Conservation (phyloP, 2,329 filamentous ascomycete genomes). For the Ceratocystis harringtonii region DNA sequence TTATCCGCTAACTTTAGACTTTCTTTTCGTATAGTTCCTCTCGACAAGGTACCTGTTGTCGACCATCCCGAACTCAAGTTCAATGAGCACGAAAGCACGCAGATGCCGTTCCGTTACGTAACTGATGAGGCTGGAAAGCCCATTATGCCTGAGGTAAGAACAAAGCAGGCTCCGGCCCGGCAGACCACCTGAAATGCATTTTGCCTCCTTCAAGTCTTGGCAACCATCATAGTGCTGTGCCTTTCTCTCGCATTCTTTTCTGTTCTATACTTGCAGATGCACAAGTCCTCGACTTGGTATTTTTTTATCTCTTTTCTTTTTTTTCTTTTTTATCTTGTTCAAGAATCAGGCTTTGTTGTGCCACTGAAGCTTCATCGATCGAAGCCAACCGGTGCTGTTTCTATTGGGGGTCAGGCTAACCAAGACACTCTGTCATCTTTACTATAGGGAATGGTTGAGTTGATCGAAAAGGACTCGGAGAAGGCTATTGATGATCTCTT, state of each 20-base stretch:
- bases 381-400: background rate
- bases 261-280: background rate
- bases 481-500: slow-evolving; percentile 81
- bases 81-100: slow-evolving; percentile 79
- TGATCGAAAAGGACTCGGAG: slow-evolving; percentile 87
- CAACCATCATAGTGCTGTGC: background rate
- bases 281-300: background rate
- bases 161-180: background rate
- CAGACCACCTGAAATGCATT: background rate
- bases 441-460: slow-evolving; percentile 79
- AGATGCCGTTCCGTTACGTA: slow-evolving; percentile 98
- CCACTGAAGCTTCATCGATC: background rate
- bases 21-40: slow-evolving; percentile 39
- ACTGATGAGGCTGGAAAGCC: slow-evolving; percentile 57
- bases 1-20: background rate
- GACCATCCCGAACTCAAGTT: slow-evolving; percentile 84
- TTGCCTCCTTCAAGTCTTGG: slow-evolving; percentile 7
- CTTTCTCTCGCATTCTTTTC: background rate
- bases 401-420: background rate
- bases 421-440: background rate
- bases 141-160: slow-evolving; percentile 74
- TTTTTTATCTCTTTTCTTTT: background rate
- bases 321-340: background rate
- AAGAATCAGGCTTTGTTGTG: background rate
- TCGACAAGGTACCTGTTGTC: slow-evolving; percentile 66